Evolutionary conservation across 2,329 filamentous ascomycete species (phyloP), one percentile per base, ranked within the genome.

Genomic region (Oidium heveae): DNA sequence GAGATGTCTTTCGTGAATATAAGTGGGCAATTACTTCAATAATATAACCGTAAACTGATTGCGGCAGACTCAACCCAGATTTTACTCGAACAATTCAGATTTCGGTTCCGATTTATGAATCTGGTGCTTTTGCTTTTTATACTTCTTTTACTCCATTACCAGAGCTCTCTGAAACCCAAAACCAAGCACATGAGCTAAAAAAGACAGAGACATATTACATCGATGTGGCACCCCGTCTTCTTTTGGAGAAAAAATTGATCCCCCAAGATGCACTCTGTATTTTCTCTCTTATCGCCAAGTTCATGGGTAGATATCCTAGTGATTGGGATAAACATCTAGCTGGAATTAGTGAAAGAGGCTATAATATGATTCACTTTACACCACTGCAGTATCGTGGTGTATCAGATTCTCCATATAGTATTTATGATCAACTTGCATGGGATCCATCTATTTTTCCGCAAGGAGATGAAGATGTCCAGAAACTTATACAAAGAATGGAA

Each of bases 331-430:
- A 79, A 53, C 89, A 96, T 66, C 71, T 98, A 56, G 75, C 76
- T 55, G 88, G 91, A 32, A 94, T 98, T 66, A 84, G 85, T 65
- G 79, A 84, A 63, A 77, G 91, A 57, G 88, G 88, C 49, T 98
- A 98, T 74, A 98, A 98, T 70, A 95, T 96, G 87, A 80, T 98
- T 57, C 91, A 98, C 68, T 98, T 98, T 67, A 95, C 91, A 1
- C 91, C 91, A 10, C 72, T 98, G 60, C 91, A 94, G 73, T 74
- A 83, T 56, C 80, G 91, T 57, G 91, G 91, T 56, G 75, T 73
- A 47, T 98, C 91, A 54, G 94, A 98, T 65, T 98, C 91, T 1
- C 91, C 91, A 0, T 98, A 96, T 72, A 98, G 91, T 67, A 77
- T 98, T 62, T 94, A 84, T 66, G 85, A 98, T 63, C 93, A 98